These are phyloP conservation scores for Penicillium paradoxum DNA, from an alignment of 495 filamentous ascomycete genomes.

Conservation along the genomic window DNA sequence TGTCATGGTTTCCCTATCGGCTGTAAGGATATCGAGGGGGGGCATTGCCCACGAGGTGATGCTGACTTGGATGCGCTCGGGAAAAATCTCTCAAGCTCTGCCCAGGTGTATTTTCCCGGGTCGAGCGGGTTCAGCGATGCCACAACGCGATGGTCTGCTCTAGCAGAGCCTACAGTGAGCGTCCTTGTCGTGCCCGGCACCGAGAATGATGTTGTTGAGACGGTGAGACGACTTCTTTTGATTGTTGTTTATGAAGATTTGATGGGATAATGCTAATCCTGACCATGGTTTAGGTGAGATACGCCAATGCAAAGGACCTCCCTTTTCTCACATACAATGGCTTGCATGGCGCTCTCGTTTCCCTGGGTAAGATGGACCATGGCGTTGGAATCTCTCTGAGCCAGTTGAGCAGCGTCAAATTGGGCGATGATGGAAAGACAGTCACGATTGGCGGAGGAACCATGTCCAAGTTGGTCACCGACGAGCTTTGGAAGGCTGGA, in stretches of 20 bases:
- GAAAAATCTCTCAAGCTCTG: constrained; percentile 34
- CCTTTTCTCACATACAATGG: constrained; percentile 49
- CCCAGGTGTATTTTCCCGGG: constrained; percentile 42
- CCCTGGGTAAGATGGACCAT: constrained; percentile 37
- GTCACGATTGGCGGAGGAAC: constrained; percentile 50
- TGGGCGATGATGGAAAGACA: constrained; percentile 41
- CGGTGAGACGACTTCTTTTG: constrained; percentile 33
- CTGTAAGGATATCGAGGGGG: not conserved
- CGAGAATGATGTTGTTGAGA: constrained; percentile 48
- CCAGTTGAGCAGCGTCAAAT: constrained; percentile 35
- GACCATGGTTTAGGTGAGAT: constrained; percentile 33
- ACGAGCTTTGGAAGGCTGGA: constrained; percentile 27
- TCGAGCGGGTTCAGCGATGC: constrained; percentile 35
- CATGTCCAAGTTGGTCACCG: constrained; percentile 25
- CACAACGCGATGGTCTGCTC: constrained; percentile 41
- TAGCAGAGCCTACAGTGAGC: constrained; percentile 37
- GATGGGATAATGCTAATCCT: constrained; percentile 6
- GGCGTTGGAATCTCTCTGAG: constrained; percentile 48
- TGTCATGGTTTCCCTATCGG: not conserved
- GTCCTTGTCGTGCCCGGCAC: constrained; percentile 45
- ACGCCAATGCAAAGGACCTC: constrained; percentile 38
- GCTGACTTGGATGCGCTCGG: constrained; percentile 14
- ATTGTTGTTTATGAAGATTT: no score
- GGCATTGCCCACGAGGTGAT: constrained; percentile 3
- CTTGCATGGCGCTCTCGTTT: constrained; percentile 41